Evolutionary conservation across 768 basidiomycete genomes (phyloP), one percentile per base, ranked within the genome.

Genomic region (Rhizopogon roseolus): DNA sequence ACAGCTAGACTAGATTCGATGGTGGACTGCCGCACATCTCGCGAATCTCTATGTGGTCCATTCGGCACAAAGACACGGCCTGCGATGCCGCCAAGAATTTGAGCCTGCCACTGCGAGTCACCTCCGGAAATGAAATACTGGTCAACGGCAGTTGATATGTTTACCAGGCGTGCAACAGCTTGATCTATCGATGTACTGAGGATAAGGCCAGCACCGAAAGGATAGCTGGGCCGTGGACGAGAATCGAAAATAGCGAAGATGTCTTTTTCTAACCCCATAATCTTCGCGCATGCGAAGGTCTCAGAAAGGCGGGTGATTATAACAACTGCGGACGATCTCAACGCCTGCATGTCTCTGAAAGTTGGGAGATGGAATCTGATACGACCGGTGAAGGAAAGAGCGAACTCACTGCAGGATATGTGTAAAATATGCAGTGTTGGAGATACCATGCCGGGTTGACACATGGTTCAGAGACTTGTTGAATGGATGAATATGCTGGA

Each of bases 291-390:
- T 17, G 78, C 73, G 16, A 88, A 64, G 50, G 88, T 86, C 62
- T 88, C 86, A 0, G 87, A 87, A 36, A 86, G 84, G 22, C 85
- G 82, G 0, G n/a, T n/a, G n/a, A n/a, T n/a, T n/a, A 86, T 73
- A 34, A 50, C 77, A 77, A 41, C 74, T 54, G 48, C 72, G 63
- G 54, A 65, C 28, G 19, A 60, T 40, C 52, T 60, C 1, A 52
- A 54, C 9, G 34, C 50, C 22, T 52, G 63, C 65, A 64, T 61
- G 19, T 53, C 59, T 52, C 66, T 76, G 60, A 28, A 59, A 59
- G 41, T 37, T 2, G n/a, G 13, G 11, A 49, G 5, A 34, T 19
- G 17, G 17, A 29, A 19, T 11, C 6, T 46, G 7, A 46, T 34
- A 1, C 19, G 16, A 46, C 32, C 2, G 29, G 32, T 19, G 13